Percentiles rank a stretch among this genome's conserved stretches.
Evolutionary conservation across 2,329 filamentous ascomycete genomes (phyloP).

Genomic region (Penicillium concentricum): DNA sequence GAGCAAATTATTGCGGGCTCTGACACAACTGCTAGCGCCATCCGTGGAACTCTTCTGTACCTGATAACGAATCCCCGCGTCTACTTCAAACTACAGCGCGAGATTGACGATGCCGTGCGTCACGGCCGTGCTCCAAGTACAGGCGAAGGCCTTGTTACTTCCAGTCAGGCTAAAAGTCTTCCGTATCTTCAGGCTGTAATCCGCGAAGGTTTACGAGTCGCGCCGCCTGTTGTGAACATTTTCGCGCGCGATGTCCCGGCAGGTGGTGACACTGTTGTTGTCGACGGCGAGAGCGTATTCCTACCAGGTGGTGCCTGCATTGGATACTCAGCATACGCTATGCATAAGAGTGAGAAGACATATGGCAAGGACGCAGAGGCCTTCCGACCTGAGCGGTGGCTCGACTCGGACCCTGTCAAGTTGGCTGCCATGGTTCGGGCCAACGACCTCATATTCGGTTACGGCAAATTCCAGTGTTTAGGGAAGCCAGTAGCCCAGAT

Average conservation of each 20-base stretch:
- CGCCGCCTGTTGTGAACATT: constrained; percentile 17
- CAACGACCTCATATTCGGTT: constrained; percentile 17
- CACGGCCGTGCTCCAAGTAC: neutral
- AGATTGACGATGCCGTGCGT: constrained; percentile 19
- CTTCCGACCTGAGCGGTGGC: constrained; percentile 19
- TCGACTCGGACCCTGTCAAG: constrained; percentile 11
- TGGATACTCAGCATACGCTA: constrained; percentile 17
- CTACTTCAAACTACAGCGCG: constrained; percentile 16
- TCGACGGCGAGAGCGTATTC: constrained; percentile 18
- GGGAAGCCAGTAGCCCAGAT: constrained; percentile 19
- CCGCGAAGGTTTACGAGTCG: constrained; percentile 26
- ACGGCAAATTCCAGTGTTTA: constrained; percentile 19
- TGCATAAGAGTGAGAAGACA: constrained; percentile 16
- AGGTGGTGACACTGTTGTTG: constrained; percentile 13
- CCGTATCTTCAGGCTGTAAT: constrained; percentile 34
- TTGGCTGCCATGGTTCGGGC: constrained; percentile 15
- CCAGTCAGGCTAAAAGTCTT: constrained; percentile 22
- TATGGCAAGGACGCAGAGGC: constrained; percentile 18
- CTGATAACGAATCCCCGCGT: constrained; percentile 17
- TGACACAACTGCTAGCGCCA: constrained; percentile 19
- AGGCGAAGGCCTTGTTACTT: constrained; percentile 14
- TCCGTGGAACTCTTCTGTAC: constrained; percentile 16
- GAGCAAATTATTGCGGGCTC: constrained; percentile 22
- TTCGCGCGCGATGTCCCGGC: constrained; percentile 18
- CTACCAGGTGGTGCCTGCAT: constrained; percentile 13